Conservation (phyloP, 495 filamentous ascomycete species). For the Sporormia fimetaria region DNA sequence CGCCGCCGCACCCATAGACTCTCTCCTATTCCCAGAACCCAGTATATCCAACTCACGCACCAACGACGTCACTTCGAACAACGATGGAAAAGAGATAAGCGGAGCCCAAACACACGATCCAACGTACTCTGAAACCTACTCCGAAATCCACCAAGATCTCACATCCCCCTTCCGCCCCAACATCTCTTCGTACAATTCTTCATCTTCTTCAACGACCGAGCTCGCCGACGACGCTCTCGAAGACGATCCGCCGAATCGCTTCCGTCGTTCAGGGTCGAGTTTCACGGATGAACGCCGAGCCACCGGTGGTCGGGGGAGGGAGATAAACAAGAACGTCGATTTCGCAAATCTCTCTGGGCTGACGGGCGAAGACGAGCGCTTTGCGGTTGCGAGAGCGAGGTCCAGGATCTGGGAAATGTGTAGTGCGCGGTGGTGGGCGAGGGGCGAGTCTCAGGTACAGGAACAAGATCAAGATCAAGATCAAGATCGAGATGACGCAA, state of each 20-base stretch:
- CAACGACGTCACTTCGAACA: background rate
- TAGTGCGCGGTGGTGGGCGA: constrained; percentile 49
- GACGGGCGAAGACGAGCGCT: constrained; percentile 61
- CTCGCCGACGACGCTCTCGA: constrained; percentile 30
- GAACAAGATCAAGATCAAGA: no score
- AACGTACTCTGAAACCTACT: constrained; percentile 54
- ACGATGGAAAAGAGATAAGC: background rate
- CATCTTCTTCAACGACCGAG: no score
- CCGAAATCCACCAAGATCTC: constrained; percentile 59
- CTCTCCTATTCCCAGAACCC: constrained; percentile 51
- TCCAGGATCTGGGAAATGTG: constrained; percentile 64
- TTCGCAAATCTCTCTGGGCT: constrained; percentile 48
- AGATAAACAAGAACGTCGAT: constrained; percentile 36
- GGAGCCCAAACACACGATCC: constrained; percentile 35
- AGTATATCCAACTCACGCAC: background rate
- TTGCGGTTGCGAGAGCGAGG: constrained; percentile 57
- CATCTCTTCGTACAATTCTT: constrained; percentile 43
- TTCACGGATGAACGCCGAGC: constrained; percentile 9
- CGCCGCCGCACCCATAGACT: constrained; percentile 48
- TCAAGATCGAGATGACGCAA: no score
- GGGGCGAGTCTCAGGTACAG: constrained; percentile 34
- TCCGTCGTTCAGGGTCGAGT: constrained; percentile 5
- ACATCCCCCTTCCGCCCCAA: constrained; percentile 62
- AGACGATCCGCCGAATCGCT: constrained; percentile 35
- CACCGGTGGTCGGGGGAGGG: constrained; percentile 58